Conservation (phyloP, 257 asterid species). For the Schizonepeta tenuifolia region DNA sequence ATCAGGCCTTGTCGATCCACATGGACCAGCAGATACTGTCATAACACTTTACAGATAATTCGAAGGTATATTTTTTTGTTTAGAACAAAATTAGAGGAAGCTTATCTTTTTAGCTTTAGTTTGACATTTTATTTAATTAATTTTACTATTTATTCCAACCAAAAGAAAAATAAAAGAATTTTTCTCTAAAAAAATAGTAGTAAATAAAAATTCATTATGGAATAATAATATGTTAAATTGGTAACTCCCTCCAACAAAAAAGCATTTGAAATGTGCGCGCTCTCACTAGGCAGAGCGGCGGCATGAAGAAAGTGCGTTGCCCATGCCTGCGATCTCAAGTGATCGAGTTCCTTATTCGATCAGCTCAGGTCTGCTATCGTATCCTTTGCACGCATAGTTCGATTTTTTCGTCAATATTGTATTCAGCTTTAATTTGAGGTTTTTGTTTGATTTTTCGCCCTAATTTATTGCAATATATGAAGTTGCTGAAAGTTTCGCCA, state of each 20-base stretch:
- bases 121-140: no score
- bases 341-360: constrained; percentile 51
- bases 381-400: neutral
- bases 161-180: no score
- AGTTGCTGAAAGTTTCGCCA: constrained; percentile 62
- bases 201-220: no score
- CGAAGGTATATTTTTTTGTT: no score
- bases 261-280: constrained; percentile 24
- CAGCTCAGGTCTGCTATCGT: constrained; percentile 40
- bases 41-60: no score
- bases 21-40: no score
- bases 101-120: no score
- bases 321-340: constrained; percentile 47
- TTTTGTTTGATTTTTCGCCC: neutral
- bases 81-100: no score
- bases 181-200: no score
- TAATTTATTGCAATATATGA: neutral
- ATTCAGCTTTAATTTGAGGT: neutral
- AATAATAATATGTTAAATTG: neutral
- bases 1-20: no score
- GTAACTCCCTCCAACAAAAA: neutral
- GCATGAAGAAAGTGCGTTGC: constrained; percentile 44
- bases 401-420: neutral
- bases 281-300: constrained; percentile 1
- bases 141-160: no score